Conservation (phyloP, 2,329 filamentous ascomycete genomes). For the Tolypocladium pustulatum region DNA sequence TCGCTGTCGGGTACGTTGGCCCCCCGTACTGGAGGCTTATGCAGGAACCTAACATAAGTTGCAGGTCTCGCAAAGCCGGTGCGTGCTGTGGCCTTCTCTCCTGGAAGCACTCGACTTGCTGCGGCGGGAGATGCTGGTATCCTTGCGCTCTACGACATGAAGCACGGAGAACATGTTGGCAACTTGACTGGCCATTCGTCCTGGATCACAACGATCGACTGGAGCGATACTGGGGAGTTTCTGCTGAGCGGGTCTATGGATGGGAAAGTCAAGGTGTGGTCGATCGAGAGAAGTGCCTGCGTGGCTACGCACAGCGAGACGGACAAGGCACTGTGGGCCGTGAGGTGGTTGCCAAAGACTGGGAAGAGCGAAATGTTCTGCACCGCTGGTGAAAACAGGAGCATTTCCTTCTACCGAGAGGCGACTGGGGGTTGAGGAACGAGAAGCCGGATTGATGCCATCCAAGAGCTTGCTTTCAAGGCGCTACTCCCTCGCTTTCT, state of each 20-base stretch:
- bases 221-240: constrained; percentile 88
- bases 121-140: constrained; percentile 82
- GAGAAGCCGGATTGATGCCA: background rate
- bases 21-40: background rate
- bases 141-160: constrained; percentile 86
- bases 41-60: background rate
- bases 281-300: constrained; percentile 69
- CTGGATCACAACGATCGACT: constrained; percentile 87
- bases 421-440: constrained; percentile 53
- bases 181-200: constrained; percentile 70
- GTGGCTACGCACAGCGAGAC: constrained; percentile 92
- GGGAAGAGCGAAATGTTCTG: constrained; percentile 62
- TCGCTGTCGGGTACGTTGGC: constrained; percentile 61
- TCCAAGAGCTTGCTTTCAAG: too few relatives aligned
- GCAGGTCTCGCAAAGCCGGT: constrained; percentile 77
- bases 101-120: constrained; percentile 71
- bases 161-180: constrained; percentile 83
- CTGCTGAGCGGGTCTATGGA: constrained; percentile 81
- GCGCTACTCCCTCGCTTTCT: background rate
- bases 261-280: constrained; percentile 95
- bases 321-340: constrained; percentile 73
- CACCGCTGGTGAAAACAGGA: constrained; percentile 65
- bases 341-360: constrained; percentile 72
- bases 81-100: constrained; percentile 78
- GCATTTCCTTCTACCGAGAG: constrained; percentile 74